Percentiles rank a stretch among this genome's conserved stretches.
These are phyloP conservation scores for Pseudocercospora cruenta DNA, from an alignment of 2,329 filamentous ascomycete genomes.

Conservation along the genomic window DNA sequence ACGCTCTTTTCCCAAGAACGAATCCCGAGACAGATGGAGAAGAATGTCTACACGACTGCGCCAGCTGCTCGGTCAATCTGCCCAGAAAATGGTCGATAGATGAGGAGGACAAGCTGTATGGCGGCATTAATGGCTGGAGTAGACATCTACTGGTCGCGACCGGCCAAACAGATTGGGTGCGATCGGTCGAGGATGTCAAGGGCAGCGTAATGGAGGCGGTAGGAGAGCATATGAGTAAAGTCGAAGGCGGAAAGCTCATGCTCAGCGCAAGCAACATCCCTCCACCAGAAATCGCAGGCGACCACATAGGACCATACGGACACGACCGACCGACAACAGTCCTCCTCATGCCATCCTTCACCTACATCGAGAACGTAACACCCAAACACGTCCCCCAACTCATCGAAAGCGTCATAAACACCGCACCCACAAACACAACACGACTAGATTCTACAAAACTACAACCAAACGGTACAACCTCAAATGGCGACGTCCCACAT, in stretches of 20 bases:
- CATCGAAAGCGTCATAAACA: slow-evolving; percentile 70
- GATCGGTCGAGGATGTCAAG: slow-evolving; percentile 85
- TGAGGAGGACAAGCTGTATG: slow-evolving; percentile 77
- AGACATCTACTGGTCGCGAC: slow-evolving; percentile 92
- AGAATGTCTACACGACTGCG: slow-evolving; percentile 86
- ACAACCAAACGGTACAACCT: slow-evolving; percentile 10
- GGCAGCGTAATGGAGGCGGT: slow-evolving; percentile 61
- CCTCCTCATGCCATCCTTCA: slow-evolving; percentile 83
- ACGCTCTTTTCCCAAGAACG: slow-evolving; percentile 72
- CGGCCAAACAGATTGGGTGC: slow-evolving; percentile 93
- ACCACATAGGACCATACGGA: slow-evolving; percentile 54
- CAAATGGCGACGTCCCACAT: slow-evolving; percentile 20
- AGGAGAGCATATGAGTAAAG: slow-evolving; percentile 40
- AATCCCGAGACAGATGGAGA: slow-evolving; percentile 80
- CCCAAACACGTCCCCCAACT: slow-evolving; percentile 73
- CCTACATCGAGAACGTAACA: slow-evolving; percentile 79
- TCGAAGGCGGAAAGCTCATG: slow-evolving; percentile 68
- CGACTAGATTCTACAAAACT: slow-evolving; percentile 50
- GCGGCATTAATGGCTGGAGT: slow-evolving; percentile 81
- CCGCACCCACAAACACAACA: slow-evolving; percentile 72
- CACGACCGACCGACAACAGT: slow-evolving; percentile 73
- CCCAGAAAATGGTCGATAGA: slow-evolving; percentile 76
- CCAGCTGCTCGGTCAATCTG: slow-evolving; percentile 76
- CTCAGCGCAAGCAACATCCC: slow-evolving; percentile 91
- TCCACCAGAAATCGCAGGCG: slow-evolving; percentile 66